phyloP scores from a whole-genome alignment of 2,329 filamentous ascomycete species.

The Aspergillus tubingensis region DNA sequence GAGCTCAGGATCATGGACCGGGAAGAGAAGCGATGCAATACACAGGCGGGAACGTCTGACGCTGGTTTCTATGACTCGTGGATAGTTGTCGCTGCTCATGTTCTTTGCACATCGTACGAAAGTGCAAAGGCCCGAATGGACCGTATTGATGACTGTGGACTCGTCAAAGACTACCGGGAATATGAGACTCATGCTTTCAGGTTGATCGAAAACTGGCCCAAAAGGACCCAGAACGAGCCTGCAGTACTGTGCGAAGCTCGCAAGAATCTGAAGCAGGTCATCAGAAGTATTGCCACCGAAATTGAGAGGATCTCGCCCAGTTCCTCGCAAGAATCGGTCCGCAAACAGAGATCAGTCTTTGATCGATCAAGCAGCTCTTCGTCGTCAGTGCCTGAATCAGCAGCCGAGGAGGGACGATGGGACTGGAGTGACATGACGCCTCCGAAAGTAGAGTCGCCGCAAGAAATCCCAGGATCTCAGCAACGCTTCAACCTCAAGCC shows the following conservation, averaged over 20 bases:
- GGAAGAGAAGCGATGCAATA: constrained; percentile 20
- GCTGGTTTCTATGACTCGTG: constrained; percentile 45
- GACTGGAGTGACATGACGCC: constrained; percentile 34
- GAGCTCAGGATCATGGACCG: constrained; percentile 44
- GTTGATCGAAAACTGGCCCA: constrained; percentile 43
- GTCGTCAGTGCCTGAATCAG: constrained; percentile 45
- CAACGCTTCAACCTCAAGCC: constrained; percentile 32
- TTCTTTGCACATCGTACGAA: constrained; percentile 47
- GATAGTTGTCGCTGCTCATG: constrained; percentile 44
- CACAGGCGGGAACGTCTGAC: constrained; percentile 19
- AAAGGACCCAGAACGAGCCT: constrained; percentile 30
- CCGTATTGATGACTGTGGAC: constrained; percentile 37
- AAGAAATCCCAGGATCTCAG: constrained; percentile 27
- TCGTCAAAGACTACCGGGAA: constrained; percentile 51
- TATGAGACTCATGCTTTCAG: constrained; percentile 49
- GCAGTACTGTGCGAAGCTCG: constrained; percentile 38
- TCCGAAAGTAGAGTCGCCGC: constrained; percentile 37
- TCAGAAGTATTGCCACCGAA: constrained; percentile 42
- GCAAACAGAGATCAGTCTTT: constrained; percentile 48
- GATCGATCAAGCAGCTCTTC: constrained; percentile 50
- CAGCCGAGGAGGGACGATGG: constrained; percentile 40
- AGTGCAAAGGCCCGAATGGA: constrained; percentile 45
- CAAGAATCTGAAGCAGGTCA: constrained; percentile 35
- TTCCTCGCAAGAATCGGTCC: constrained; percentile 41
- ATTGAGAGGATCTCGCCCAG: constrained; percentile 47